phyloP scores from a whole-genome alignment of 441 rosid genomes.

The Jatropha podagrica region DNA sequence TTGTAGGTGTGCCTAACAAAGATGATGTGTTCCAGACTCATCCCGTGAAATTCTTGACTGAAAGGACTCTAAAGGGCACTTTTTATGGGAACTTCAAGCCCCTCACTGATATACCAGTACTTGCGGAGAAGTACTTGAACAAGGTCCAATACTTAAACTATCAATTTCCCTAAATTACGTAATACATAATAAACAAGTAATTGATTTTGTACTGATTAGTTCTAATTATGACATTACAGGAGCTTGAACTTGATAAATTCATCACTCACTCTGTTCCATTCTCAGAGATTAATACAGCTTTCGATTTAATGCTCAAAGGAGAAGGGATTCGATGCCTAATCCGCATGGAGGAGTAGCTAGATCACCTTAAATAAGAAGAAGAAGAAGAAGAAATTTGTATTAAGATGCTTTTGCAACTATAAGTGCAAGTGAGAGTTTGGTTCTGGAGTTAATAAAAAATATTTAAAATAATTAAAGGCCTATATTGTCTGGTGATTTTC shows the following conservation, averaged over 20 bases:
- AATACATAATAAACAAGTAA: neutral
- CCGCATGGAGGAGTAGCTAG: slow-evolving; percentile 3
- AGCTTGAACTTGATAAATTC: slow-evolving; percentile 16
- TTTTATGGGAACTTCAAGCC: slow-evolving; percentile 52
- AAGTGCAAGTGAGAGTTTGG: too few species aligned
- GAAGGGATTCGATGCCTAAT: slow-evolving; percentile 16
- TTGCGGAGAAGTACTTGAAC: slow-evolving; percentile 43
- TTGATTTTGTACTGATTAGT: neutral
- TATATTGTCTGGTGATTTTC: too few species aligned
- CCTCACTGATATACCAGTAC: slow-evolving; percentile 34
- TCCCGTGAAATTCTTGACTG: slow-evolving; percentile 35
- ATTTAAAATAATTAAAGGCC: too few species aligned
- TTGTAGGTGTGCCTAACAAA: slow-evolving; percentile 41
- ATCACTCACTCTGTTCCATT: slow-evolving; percentile 13
- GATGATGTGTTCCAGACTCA: slow-evolving; percentile 44
- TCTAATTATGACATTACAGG: neutral
- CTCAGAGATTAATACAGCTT: slow-evolving; percentile 13
- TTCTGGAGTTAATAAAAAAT: too few species aligned
- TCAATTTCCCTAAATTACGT: neutral
- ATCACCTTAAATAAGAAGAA: neutral
- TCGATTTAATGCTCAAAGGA: slow-evolving; percentile 15
- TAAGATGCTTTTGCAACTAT: too few species aligned
- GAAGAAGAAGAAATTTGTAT: too few species aligned
- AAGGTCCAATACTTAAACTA: slow-evolving; percentile 25
- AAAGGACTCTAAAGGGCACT: slow-evolving; percentile 45